phyloP scores from a whole-genome alignment of 2,329 filamentous ascomycete genomes.

The Cladosporium sp. region DNA sequence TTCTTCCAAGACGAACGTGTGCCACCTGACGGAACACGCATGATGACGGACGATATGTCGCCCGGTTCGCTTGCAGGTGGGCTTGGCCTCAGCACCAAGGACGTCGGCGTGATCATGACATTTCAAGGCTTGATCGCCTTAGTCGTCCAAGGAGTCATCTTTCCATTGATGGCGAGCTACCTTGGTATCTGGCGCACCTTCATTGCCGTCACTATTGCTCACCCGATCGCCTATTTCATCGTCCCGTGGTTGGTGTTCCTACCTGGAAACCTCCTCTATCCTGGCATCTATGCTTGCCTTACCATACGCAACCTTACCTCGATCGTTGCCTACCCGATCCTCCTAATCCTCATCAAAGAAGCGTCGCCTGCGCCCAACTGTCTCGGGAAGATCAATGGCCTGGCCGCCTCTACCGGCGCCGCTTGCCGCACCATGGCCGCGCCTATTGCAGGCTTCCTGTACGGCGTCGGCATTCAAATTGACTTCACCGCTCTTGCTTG shows the following conservation, averaged over 20 bases:
- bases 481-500: constrained; percentile 59
- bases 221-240: constrained; percentile 64
- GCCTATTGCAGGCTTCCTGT: constrained; percentile 64
- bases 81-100: constrained; percentile 61
- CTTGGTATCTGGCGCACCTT: constrained; percentile 67
- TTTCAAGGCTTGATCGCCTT: constrained; percentile 69
- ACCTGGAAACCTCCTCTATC: constrained; percentile 50
- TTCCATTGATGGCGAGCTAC: constrained; percentile 59
- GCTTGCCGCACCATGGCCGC: constrained; percentile 66
- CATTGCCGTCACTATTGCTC: constrained; percentile 59
- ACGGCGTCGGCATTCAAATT: constrained; percentile 56
- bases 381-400: constrained; percentile 67
- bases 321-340: constrained; percentile 64
- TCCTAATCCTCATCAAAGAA: constrained; percentile 70
- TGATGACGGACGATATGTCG: constrained; percentile 20
- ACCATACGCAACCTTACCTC: constrained; percentile 63
- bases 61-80: constrained; percentile 51
- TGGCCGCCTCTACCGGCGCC: constrained; percentile 69
- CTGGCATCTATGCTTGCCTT: constrained; percentile 63
- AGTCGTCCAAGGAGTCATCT: constrained; percentile 67
- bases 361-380: constrained; percentile 59
- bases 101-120: constrained; percentile 65
- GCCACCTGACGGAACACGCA: constrained; percentile 35
- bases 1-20: constrained; percentile 77
- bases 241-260: constrained; percentile 64